Evolutionary conservation across 2,329 filamentous ascomycete species (phyloP).

Genomic region (Diplodia sapinea): DNA sequence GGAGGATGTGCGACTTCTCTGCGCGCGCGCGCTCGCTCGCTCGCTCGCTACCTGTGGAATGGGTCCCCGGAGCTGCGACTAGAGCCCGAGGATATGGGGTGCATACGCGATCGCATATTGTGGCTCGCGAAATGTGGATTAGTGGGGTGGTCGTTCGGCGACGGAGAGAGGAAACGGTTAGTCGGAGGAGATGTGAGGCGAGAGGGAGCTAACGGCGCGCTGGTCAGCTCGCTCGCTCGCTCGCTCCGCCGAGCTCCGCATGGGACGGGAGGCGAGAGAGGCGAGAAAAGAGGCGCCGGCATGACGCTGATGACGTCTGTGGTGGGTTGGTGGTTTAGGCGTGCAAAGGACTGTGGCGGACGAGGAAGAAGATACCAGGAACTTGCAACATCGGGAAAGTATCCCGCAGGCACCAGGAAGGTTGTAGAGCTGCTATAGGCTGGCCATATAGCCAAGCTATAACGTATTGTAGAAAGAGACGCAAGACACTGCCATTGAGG

Average conservation of each 20-base stretch:
- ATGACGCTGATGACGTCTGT: not conserved
- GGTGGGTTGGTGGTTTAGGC: not conserved
- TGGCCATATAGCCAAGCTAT: not conserved
- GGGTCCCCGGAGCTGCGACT: not conserved
- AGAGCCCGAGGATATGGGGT: not conserved
- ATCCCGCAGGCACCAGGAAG: not conserved
- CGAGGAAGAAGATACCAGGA: not conserved
- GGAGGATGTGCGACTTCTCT: not conserved
- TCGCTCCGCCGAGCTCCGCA: not conserved
- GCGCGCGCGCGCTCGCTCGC: not conserved
- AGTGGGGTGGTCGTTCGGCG: not conserved
- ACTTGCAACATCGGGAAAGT: not conserved
- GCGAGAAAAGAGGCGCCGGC: not conserved
- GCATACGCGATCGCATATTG: not conserved
- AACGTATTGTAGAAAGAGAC: not conserved
- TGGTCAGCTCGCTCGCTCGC: not conserved
- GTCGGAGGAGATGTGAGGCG: not conserved
- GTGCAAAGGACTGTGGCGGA: not conserved
- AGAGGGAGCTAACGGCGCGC: not conserved
- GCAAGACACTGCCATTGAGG: not conserved
- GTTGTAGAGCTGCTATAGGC: not conserved
- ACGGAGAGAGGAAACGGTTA: not conserved
- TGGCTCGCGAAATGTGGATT: slow-evolving; percentile 3
- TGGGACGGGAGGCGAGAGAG: not conserved
- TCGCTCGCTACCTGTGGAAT: not conserved